Evolutionary conservation across 371 early-diverging fungal species (phyloP).

Genomic region (Dinochytrium kinnereticum): DNA sequence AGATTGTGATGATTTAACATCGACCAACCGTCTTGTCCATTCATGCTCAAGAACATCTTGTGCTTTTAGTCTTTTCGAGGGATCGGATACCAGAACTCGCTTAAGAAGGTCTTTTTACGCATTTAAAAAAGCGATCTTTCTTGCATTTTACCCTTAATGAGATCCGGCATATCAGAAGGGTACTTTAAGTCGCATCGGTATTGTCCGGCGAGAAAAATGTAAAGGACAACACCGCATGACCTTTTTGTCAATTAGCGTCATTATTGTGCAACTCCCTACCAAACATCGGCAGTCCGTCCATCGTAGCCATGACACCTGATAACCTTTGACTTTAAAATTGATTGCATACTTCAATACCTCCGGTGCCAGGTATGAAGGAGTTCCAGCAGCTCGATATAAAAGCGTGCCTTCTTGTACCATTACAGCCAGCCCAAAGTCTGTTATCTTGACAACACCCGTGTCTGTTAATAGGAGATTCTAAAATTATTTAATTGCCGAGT

Average conservation of each 20-base stretch:
- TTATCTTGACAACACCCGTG: constrained; percentile 15
- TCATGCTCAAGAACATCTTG: not conserved
- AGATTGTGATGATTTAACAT: no score
- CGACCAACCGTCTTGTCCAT: constrained; percentile 5
- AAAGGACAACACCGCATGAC: constrained; percentile 28
- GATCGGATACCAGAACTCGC: constrained; percentile 10
- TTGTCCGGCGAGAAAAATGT: constrained; percentile 15
- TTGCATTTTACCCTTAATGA: not conserved
- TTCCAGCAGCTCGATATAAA: constrained; percentile 21
- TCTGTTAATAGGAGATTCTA: constrained; percentile 22
- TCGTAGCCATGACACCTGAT: constrained; percentile 14
- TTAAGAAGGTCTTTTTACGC: not conserved
- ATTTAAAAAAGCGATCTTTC: not conserved
- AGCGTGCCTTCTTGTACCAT: not conserved
- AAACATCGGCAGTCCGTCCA: constrained; percentile 17
- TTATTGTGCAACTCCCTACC: constrained; percentile 3
- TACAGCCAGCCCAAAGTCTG: constrained; percentile 19
- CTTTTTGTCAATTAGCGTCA: no score
- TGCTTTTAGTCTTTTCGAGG: not conserved
- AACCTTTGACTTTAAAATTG: no score
- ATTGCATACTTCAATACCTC: no score
- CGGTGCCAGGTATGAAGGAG: constrained; percentile 18
- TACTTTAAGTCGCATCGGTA: constrained; percentile 11
- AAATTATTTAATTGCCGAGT: not conserved
- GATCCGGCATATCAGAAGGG: constrained; percentile 6